Conservation (phyloP, 305 asterid genomes). For the Fraxinus paxiana region DNA sequence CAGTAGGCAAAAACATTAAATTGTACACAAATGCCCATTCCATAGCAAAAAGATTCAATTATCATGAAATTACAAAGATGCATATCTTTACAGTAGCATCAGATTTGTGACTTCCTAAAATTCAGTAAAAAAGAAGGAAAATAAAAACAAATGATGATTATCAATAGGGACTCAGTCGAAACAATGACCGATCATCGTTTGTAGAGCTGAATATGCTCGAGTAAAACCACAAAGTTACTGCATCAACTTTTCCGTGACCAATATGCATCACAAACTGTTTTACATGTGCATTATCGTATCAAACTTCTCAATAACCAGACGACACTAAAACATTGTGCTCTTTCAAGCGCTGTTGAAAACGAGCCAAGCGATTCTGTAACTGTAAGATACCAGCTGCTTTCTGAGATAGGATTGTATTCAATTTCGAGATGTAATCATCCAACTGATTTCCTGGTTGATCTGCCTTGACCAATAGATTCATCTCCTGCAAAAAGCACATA, state of each 20-base stretch:
- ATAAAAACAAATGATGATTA: background rate
- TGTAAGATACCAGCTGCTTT: slow-evolving; percentile 81
- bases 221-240: background rate
- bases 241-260: slow-evolving; percentile 10
- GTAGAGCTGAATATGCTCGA: background rate
- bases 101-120: background rate
- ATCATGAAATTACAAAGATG: background rate
- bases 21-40: background rate
- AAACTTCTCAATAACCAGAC: slow-evolving; percentile 50
- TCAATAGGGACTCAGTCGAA: background rate
- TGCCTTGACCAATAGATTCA: slow-evolving; percentile 87
- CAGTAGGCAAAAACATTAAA: background rate
- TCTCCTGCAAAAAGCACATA: slow-evolving; percentile 56
- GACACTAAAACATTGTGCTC: slow-evolving; percentile 90
- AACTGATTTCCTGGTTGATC: slow-evolving; percentile 92
- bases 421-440: slow-evolving; percentile 63
- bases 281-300: slow-evolving; percentile 16
- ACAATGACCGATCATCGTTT: background rate
- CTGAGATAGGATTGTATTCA: slow-evolving; percentile 77
- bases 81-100: background rate
- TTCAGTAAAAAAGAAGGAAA: background rate
- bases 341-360: slow-evolving; percentile 68
- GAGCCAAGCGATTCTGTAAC: slow-evolving; percentile 76
- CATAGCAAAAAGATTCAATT: background rate
- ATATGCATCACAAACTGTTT: slow-evolving; percentile 11